Conservation (phyloP, 2,329 filamentous ascomycete genomes). For the Calonectria multiphialidica region DNA sequence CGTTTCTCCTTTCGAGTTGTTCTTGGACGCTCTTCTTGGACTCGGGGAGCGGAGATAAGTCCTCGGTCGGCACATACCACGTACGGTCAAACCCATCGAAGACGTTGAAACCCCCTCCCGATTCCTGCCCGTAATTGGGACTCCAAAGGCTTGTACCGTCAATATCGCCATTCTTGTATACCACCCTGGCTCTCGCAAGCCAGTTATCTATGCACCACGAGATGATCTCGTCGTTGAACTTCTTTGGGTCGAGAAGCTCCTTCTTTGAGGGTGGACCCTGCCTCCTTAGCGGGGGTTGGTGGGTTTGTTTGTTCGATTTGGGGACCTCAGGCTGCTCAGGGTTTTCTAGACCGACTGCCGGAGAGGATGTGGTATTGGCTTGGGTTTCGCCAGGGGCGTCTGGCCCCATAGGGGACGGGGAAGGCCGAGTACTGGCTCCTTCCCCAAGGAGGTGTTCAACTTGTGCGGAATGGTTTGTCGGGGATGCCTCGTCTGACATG, state of each 20-base stretch:
- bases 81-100: constrained; percentile 40
- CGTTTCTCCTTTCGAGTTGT: constrained; percentile 7
- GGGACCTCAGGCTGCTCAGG: not conserved
- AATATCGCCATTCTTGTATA: constrained; percentile 30
- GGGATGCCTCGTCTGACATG: not conserved
- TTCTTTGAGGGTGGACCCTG: not conserved
- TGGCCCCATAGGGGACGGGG: not conserved
- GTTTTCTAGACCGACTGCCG: not conserved
- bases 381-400: no score
- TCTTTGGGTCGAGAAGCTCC: not conserved
- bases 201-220: constrained; percentile 32
- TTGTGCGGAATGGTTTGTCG: not conserved
- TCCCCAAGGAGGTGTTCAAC: not conserved
- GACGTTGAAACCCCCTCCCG: constrained; percentile 21
- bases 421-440: no score
- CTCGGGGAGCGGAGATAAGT: constrained; percentile 22
- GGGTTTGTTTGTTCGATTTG: constrained; percentile 7
- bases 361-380: not conserved
- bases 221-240: constrained; percentile 36
- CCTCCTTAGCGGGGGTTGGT: not conserved
- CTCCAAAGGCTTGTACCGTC: constrained; percentile 38
- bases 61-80: constrained; percentile 39
- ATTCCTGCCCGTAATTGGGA: constrained; percentile 23
- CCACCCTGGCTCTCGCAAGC: constrained; percentile 32
- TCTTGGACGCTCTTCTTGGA: constrained; percentile 22